Evolutionary conservation across 2,329 filamentous ascomycete genomes (phyloP), one percentile per base, ranked within the genome.

Genomic region (Penicillium sp.): DNA sequence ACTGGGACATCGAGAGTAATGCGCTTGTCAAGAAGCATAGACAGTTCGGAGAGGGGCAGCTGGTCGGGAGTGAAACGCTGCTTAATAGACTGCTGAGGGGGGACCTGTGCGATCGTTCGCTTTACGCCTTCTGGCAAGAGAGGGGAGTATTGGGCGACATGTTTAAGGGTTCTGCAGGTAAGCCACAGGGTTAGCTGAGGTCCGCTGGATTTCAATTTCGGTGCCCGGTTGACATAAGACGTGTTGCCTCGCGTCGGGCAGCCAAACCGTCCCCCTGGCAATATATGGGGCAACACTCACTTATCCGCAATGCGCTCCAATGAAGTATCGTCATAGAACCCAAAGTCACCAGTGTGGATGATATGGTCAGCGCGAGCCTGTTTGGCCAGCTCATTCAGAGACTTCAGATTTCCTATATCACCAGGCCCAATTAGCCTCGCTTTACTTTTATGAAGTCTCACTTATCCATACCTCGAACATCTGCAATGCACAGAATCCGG

Each of bases 341-440:
- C 95, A 75, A 99, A 99, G 77, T 99, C 95, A 76, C 95, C 95
- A 21, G 95, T 99, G 78, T 99, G 95, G 71, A 99, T 92, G 77
- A 99, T 96, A 80, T 97, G 92, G 79, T 97, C 92, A 69, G 95
- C 95, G 74, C 90, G 90, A 62, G 95, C 93, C 74, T 95, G 90
- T 78, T 91, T 96, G 64, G 95, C 95, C 61, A 99, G 88, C 61
- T 98, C 93, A 80, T 99, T 99, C 70, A 99, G 83, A 65, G 95
- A 97, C 79, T 89, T 88, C 67, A 99, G 82, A 77, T 98, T 97
- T 77, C 95, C 95, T 99, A 67, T 54, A 43, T 44, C 43, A n/a
- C 39, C 27, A 23, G 42, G n/a, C 56, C 27, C 55, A 48, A 65
- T 65, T 70, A 68, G 55, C 43, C 27, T 52, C n/a, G 25, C 27